Conservation (phyloP, 345 rosid genomes). For the Dipteronia dyeriana region DNA sequence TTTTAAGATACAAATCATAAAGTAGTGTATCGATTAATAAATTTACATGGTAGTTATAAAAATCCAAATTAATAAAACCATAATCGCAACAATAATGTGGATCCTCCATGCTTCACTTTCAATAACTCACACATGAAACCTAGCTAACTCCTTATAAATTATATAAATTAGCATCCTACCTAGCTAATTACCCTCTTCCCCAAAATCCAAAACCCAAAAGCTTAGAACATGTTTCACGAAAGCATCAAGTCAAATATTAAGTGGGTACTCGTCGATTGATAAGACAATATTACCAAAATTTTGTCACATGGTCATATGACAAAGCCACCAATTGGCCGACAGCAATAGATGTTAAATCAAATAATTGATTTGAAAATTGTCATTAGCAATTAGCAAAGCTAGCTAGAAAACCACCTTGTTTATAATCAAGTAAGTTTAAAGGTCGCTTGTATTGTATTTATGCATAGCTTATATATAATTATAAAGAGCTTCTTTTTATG, state of each 20-base stretch:
- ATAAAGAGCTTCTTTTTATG: background rate
- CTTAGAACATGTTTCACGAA: slow-evolving; percentile 8
- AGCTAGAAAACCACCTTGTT: slow-evolving; percentile 5
- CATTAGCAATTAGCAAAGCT: slow-evolving; percentile 5
- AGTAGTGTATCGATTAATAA: no score
- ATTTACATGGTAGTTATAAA: no score
- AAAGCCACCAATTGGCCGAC: slow-evolving; percentile 8
- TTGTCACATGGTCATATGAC: slow-evolving; percentile 8
- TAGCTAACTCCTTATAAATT: background rate
- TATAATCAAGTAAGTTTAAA: background rate
- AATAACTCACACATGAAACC: background rate
- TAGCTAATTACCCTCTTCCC: background rate
- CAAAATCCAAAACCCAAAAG: background rate
- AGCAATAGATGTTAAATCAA: background rate
- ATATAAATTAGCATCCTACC: background rate
- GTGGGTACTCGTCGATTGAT: background rate
- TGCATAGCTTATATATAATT: background rate
- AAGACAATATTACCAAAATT: background rate
- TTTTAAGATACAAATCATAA: no score
- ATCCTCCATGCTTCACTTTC: background rate
- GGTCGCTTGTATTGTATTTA: background rate
- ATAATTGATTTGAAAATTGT: slow-evolving; percentile 20
- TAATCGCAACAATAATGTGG: background rate
- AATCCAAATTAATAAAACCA: background rate
- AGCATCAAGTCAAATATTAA: background rate